Evolutionary conservation across 2,329 filamentous ascomycete genomes (phyloP), one percentile per base, ranked within the genome.

Genomic region (Cercospora sojina): DNA sequence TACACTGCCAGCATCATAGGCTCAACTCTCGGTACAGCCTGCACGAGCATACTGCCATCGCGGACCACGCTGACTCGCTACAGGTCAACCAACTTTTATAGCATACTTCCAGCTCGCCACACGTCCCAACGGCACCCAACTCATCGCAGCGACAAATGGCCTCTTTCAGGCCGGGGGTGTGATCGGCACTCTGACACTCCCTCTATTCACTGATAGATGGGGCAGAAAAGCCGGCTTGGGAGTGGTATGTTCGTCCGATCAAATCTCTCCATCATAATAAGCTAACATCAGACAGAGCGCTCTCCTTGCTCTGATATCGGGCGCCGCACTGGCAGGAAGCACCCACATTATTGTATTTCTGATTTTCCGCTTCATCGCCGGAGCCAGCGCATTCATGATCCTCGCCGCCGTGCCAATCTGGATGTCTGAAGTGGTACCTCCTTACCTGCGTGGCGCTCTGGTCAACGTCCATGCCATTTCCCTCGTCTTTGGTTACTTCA

Each of bases 351-450:
- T 64, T 27, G 67, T 70, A 43, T 77, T 77, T 65, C 65, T 78
- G 8, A 70, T 71, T n/a, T 77, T 76, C 56, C 69, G 76, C 9
- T 76, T 78, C 70, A 63, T 78, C 59, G 72, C 75, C 16, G 77
- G 76, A 10, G 73, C 74, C 0, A 67, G 71, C 16, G 69, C 73
- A 8, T 77, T 77, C 64, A 75, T 75, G 72, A 69, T 75, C 41
- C 64, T 77, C 8, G 73, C 74, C 5, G 74, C 75, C 29, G 75
- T 78, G 55, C 77, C 78, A 56, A 73, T 79, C 67, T 75, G 72
- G 71, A 76, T 79, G 74, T 72, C 73, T 56, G 75, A 78, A 49
- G 71, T 78, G 51, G 74, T 76, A 0, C 77, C 77, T 4, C 70
- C 72, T 4, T 68, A 74, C 18, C 69, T 76, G 25, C 73, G 77